Base-by-base conservation (phyloP, 2,329 filamentous ascomycete genomes). In the Cladophialophora carrionii region DNA sequence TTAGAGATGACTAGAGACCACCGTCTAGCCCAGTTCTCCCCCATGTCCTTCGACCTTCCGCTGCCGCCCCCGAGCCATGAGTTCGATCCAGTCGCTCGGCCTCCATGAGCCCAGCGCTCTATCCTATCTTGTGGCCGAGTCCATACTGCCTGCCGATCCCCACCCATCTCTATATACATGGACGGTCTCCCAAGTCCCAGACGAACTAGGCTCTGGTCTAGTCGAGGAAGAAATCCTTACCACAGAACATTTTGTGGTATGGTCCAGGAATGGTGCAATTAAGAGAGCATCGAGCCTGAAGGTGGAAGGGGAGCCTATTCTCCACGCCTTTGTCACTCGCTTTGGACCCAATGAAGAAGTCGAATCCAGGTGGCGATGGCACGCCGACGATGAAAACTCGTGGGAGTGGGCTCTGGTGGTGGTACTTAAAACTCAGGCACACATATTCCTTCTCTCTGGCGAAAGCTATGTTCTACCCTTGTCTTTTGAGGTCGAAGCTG, bases 401-500 rank as follows among this genome's bases (percentile, higher is more conserved):
- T 48, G 31, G 24, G 67, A 71, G 46, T 63, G 66, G 43, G 71
- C 94, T 4, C 80, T 99, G 67, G 91, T 98, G 7, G 90, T 99
- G 57, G 90, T 98, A 71, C 85, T 99, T 70, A 93, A 91, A 78
- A 93, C 91, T 0, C 94, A 98, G 74, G 92, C 91, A 24, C 94
- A 98, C 75, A 87, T 99, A 70, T 96, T 93, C 81, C 97, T 96
- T 75, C 84, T 98, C 43, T 87, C 90, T 1, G 94, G 94, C 22
- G 88, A 91, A 37, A 95, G 87, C 74, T 91, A 99, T 83, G 87
- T 96, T 64, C 84, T 98, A 55, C 92, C 96, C 75, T 87, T 99
- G 74, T 94, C 94, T 1, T 99, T 99, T 74, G 93, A 98, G 78
- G 90, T 97, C 49, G 92, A 96, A 74, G 87, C 87, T 60, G 92